Evolutionary conservation across 2,329 filamentous ascomycete species (phyloP), one percentile per base, ranked within the genome.

Genomic region (Botrytis pseudocinerea): DNA sequence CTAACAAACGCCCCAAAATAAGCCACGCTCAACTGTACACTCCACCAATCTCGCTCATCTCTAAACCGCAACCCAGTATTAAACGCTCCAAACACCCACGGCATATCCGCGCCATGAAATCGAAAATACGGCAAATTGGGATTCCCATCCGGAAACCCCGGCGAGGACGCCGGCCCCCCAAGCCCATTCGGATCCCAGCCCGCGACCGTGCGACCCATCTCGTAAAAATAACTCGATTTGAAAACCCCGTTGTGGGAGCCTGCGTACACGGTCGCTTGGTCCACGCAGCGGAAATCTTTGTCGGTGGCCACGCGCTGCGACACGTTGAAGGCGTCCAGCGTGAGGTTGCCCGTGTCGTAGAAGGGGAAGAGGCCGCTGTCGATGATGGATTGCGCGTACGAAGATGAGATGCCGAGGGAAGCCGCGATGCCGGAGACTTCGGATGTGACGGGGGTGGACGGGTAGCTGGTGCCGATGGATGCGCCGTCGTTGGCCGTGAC

Each of bases 251-350:
- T 83, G 46, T 78, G 35, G 0, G 74, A 66, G 5, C 74, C 86
- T 0, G 86, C 84, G 74, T 86, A 88, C 10, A 87, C 82, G 2
- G 86, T 88, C 0, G 87, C 86, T 79, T 88, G 84, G 74, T 88
- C 86, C 65, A 87, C 82, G 76, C 87, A 89, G 71, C 85, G 85
- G 81, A 88, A 88, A 8, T 84, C 84, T 62, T 83, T 84, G 76
- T 88, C 87, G 4, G 86, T 88, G 4, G 85, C 83, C 42, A 88
- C 82, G 18, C 86, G 84, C 48, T 85, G 82, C 7, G 85, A 85
- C 4, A 88, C 84, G 73, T 88, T 88, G 82, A 87, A 88, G 2
- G 85, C 82, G 75, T 89, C 85, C 4, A 88, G 82, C 0, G 86
- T 87, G 10, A 85, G 73, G 66, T 89, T 88, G 4, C 85, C 84